Base-by-base conservation (phyloP, 202 grass and related monocot genomes). In the Setaria viridis region DNA sequence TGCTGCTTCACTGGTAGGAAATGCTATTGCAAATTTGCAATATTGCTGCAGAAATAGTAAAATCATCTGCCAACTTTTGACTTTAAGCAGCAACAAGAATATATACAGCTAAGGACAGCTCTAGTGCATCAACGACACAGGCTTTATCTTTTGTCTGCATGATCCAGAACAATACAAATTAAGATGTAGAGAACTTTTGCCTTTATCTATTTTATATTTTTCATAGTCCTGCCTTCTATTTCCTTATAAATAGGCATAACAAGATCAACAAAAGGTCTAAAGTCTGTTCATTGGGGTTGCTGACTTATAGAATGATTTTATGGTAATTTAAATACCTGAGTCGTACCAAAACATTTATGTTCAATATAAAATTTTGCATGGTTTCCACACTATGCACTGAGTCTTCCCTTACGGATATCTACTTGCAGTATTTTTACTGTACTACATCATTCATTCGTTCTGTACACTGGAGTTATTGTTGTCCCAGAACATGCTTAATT, bases 401-500 rank as follows among this genome's bases (percentile, higher is more conserved):
- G 59, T 78, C 8, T 50, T 78, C 75, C 46, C 16, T 60, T 59
- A 15, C 55, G 45, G 20, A 25, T 33, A 70, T 89, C 5, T 43
- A 64, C 29, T 48, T 67, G 48, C 12, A 67, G 14, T 25, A 16
- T 56, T 66, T 78, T 15, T 49, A 30, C 80, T 33, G 55, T 50
- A 89, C 64, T 53, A 7, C 25, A 56, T 46, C 33, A 47, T 80
- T 83, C 74, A 56, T 80, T 54, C 33, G 29, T 80, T 35, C 45
- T 70, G 62, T 76, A 29, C 33, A 74, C 51, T 62, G 46, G 58
- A 48, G 51, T 62, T 33, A 76, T 76, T 35, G 43, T 41, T 87
- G 62, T 75, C 76, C 69, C 11, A 34, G 70, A 83, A 56, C 62
- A 80, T 49, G 46, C 70, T 76, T 80, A 72, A 87, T 37, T 74